Evolutionary conservation across 116 monocot species (phyloP).

Genomic region (Iris pallida): DNA sequence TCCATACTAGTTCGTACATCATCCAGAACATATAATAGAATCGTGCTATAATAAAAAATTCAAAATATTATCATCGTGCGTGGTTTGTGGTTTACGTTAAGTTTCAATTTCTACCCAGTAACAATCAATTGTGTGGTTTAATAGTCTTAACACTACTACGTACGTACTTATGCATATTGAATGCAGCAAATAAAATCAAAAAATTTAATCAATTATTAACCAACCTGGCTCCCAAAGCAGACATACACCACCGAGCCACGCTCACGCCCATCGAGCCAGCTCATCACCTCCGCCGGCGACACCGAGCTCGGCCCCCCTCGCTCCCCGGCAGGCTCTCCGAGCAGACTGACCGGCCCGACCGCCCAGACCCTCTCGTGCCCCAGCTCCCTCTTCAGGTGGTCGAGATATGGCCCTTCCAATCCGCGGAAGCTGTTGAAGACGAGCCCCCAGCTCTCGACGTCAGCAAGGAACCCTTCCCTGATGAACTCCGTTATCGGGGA

Average conservation of each 20-base stretch:
- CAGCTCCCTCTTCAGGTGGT: constrained; percentile 14
- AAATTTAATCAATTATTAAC: too few species aligned
- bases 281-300: constrained; percentile 1
- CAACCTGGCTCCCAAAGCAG: constrained; percentile 38
- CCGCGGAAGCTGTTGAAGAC: constrained; percentile 36
- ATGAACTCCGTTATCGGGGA: constrained; percentile 30
- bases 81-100: too few species aligned
- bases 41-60: too few species aligned
- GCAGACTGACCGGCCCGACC: constrained; percentile 37
- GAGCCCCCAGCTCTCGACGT: constrained; percentile 25
- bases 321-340: neutral
- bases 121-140: too few species aligned
- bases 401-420: constrained; percentile 30
- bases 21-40: too few species aligned
- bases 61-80: too few species aligned
- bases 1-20: too few species aligned
- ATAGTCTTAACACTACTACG: too few species aligned
- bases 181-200: too few species aligned
- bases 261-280: constrained; percentile 34
- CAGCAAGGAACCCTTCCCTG: constrained; percentile 22
- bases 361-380: constrained; percentile 43
- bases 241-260: constrained; percentile 48
- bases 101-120: too few species aligned
- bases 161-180: too few species aligned
- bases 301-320: constrained; percentile 2